Evolutionary conservation across 2,329 filamentous ascomycete genomes (phyloP).

Genomic region (Xylaria sp.): DNA sequence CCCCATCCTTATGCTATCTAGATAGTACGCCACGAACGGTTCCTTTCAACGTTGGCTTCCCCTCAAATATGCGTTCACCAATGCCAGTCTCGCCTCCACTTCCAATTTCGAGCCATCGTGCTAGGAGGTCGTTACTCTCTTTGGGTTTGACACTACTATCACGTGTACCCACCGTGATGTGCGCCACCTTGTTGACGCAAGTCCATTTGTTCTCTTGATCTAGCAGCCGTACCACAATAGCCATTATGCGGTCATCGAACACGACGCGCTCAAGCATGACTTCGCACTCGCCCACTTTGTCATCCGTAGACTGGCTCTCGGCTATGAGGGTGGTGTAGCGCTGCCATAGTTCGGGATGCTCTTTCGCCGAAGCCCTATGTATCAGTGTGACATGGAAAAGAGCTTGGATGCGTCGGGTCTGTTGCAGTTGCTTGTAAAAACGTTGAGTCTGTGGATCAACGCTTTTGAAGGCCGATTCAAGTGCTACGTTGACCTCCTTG

Average conservation of each 20-base stretch:
- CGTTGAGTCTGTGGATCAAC: slow-evolving; percentile 63
- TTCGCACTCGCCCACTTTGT: slow-evolving; percentile 71
- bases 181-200: slow-evolving; percentile 81
- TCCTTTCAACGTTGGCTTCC: slow-evolving; percentile 61
- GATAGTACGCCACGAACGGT: slow-evolving; percentile 61
- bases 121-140: slow-evolving; percentile 89
- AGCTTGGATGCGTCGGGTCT: slow-evolving; percentile 79
- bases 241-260: slow-evolving; percentile 90
- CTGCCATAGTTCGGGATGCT: slow-evolving; percentile 78
- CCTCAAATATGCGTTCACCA: slow-evolving; percentile 61
- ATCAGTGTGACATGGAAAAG: slow-evolving; percentile 95
- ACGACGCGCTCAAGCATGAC: slow-evolving; percentile 78
- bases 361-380: slow-evolving; percentile 73
- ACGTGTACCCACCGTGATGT: slow-evolving; percentile 90
- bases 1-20: slow-evolving; percentile 51
- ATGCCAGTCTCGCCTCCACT: slow-evolving; percentile 58
- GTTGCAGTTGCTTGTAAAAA: slow-evolving; percentile 81
- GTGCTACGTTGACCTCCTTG: slow-evolving; percentile 60
- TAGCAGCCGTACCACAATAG: slow-evolving; percentile 82
- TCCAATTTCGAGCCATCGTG: slow-evolving; percentile 74
- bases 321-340: slow-evolving; percentile 70
- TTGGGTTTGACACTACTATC: slow-evolving; percentile 82
- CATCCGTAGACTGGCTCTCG: slow-evolving; percentile 52
- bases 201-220: slow-evolving; percentile 69
- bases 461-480: slow-evolving; percentile 76